Conservation (phyloP, 257 asterid species). For the Primulina eburnea region DNA sequence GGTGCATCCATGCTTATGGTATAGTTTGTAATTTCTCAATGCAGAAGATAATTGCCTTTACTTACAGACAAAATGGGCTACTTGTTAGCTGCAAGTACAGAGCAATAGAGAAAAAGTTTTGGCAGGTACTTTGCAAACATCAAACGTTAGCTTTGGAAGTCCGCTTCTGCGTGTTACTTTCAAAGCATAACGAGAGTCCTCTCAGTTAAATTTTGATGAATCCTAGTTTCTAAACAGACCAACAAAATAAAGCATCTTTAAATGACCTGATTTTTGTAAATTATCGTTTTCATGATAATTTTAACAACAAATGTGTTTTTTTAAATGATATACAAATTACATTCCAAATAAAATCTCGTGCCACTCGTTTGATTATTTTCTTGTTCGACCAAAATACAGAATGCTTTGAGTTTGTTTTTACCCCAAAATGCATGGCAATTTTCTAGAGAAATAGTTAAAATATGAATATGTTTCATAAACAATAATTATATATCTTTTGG, state of each 20-base stretch:
- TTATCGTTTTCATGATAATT: slow-evolving; percentile 33
- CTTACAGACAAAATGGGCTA: slow-evolving; percentile 53
- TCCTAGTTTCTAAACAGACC: neutral
- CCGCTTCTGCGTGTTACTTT: slow-evolving; percentile 31
- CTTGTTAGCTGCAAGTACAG: slow-evolving; percentile 78
- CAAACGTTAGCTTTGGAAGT: neutral
- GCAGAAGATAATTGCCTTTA: slow-evolving; percentile 75
- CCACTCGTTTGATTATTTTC: too few relatives aligned
- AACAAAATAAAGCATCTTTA: neutral
- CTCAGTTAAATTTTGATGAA: too few relatives aligned
- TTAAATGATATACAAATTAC: too few relatives aligned
- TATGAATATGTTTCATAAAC: too few relatives aligned
- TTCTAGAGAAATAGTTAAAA: too few relatives aligned
- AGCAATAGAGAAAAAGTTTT: slow-evolving; percentile 54
- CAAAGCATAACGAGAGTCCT: neutral
- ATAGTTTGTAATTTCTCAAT: slow-evolving; percentile 24
- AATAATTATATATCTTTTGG: too few relatives aligned
- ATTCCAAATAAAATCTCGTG: too few relatives aligned
- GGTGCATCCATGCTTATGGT: neutral
- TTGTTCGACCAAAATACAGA: too few relatives aligned
- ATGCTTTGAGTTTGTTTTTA: too few relatives aligned
- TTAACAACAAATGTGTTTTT: too few relatives aligned
- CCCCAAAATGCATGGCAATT: too few relatives aligned
- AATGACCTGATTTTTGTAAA: slow-evolving; percentile 2
- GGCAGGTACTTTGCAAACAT: slow-evolving; percentile 56